Evolutionary conservation across 495 filamentous ascomycete genomes (phyloP), one percentile per base, ranked within the genome.

Genomic region (Aspergillus homomorphus): DNA sequence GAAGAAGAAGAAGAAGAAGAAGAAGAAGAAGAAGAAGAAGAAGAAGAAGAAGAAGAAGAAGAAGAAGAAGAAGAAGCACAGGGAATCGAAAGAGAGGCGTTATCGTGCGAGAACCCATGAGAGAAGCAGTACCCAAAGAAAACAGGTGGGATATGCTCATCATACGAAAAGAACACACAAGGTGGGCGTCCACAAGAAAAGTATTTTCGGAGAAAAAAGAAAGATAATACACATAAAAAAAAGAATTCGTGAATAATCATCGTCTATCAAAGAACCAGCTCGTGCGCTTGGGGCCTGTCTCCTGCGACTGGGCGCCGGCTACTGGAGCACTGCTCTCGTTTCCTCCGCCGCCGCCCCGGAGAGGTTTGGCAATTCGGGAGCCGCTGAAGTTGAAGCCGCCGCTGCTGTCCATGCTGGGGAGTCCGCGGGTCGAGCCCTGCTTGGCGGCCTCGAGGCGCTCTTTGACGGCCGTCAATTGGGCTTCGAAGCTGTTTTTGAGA

Each of bases 361-460:
- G 81, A n/a, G 94, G 94, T 74, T 98, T 98, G 53, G 93, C 94
- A 67, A 98, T 98, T 62, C 93, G 82, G 59, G 89, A 91, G 58
- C 83, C 82, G 55, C 82, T 82, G 68, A 94, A 89, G 71, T 80
- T 90, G 74, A 95, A 92, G 61, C 83, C 84, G 58, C 82, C 81
- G 60, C 73, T 69, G 56, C 80, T 71, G 53, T 82, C 81, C 49
- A 86, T 81, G 45, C 84, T 82, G 56, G 86, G 82, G 28, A 96
- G 81, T 51, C 89, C 89, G 58, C 90, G 88, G 14, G 92, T 93
- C 54, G 86, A 90, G 62, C 91, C 91, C 53, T 86, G 82, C 75
- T 97, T 98, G 64, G 91, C 94, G 53, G 92, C 92, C 73, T 98
- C 94, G 56, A 98, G 86, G 61, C 94, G 88, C 75, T 98, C 94